phyloP scores from a whole-genome alignment of 768 basidiomycete species.

The Panus rudis region DNA sequence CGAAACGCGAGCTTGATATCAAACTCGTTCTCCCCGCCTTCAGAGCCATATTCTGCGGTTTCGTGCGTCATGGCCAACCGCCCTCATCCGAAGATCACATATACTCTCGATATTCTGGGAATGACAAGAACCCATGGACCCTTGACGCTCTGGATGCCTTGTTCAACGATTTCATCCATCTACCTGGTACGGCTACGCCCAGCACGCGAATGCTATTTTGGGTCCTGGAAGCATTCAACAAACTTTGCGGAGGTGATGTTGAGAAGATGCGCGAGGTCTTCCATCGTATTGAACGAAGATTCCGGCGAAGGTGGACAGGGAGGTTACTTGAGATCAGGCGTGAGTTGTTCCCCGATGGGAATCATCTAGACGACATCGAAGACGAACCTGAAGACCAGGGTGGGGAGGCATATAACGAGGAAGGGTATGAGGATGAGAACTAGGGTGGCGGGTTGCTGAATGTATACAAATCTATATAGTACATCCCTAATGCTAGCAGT shows the following conservation, averaged over 20 bases:
- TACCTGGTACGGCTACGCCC: constrained; percentile 39
- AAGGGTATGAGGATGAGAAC: too few relatives aligned
- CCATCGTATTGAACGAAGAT: constrained; percentile 48
- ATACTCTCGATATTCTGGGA: too few relatives aligned
- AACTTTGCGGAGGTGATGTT: constrained; percentile 46
- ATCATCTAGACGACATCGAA: too few relatives aligned
- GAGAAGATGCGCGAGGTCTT: constrained; percentile 49
- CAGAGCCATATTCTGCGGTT: constrained; percentile 71
- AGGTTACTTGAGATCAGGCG: constrained; percentile 37
- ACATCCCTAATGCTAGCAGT: too few relatives aligned
- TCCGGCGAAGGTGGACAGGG: constrained; percentile 38
- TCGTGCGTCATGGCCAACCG: constrained; percentile 47
- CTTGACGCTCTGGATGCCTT: constrained; percentile 47
- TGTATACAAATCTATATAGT: too few relatives aligned
- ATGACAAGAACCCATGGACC: constrained; percentile 44
- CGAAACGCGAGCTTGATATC: constrained; percentile 31
- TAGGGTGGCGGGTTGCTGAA: too few relatives aligned
- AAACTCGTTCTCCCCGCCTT: constrained; percentile 35
- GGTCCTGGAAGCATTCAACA: constrained; percentile 60
- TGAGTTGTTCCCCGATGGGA: too few relatives aligned
- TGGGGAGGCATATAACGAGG: too few relatives aligned
- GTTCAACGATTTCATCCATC: constrained; percentile 55
- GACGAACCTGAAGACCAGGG: too few relatives aligned
- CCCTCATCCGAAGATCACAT: background rate
- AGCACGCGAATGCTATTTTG: constrained; percentile 50